Evolutionary conservation across 768 basidiomycete genomes (phyloP).

Genomic region (Gloeophyllum trabeum): DNA sequence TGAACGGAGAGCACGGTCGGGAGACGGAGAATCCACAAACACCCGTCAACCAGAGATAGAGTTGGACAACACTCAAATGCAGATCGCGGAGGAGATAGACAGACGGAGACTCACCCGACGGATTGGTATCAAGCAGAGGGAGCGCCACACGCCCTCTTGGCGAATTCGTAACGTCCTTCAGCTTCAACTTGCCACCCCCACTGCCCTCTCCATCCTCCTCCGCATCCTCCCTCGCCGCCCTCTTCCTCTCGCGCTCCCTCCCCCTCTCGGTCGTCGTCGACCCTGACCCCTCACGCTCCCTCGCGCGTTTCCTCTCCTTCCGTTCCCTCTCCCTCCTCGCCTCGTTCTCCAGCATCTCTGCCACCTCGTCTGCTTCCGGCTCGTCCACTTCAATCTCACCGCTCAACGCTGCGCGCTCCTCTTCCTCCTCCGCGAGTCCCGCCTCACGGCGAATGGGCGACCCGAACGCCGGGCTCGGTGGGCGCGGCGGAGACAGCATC

Average conservation of each 20-base stretch:
- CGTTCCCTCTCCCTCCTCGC: conserved; percentile 42
- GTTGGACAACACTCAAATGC: too few species aligned
- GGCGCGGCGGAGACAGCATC: conserved; percentile 32
- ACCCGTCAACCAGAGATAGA: too few species aligned
- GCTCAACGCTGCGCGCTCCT: conserved; percentile 29
- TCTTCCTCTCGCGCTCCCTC: conserved; percentile 27
- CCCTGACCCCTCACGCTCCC: conserved; percentile 7
- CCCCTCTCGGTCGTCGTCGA: conserved; percentile 13
- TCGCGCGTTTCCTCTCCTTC: conserved; percentile 25
- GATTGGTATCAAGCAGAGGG: conserved; percentile 23
- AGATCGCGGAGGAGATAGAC: background rate
- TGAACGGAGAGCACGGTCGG: conserved; percentile 7
- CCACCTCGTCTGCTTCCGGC: conserved; percentile 24
- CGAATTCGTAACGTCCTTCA: conserved; percentile 59
- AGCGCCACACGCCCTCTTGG: conserved; percentile 25
- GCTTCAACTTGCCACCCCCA: conserved; percentile 16
- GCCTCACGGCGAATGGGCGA: conserved; percentile 46
- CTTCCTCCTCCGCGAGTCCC: conserved; percentile 44
- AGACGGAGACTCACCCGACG: conserved; percentile 18
- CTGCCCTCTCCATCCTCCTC: conserved; percentile 12
- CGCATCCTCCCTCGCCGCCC: conserved; percentile 22
- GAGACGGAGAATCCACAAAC: too few species aligned
- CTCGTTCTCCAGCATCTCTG: conserved; percentile 22
- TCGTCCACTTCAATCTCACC: conserved; percentile 15
- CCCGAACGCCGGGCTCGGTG: conserved; percentile 59